phyloP scores from a whole-genome alignment of 371 early-diverging fungal species.

The Lichtheimia corymbifera region DNA sequence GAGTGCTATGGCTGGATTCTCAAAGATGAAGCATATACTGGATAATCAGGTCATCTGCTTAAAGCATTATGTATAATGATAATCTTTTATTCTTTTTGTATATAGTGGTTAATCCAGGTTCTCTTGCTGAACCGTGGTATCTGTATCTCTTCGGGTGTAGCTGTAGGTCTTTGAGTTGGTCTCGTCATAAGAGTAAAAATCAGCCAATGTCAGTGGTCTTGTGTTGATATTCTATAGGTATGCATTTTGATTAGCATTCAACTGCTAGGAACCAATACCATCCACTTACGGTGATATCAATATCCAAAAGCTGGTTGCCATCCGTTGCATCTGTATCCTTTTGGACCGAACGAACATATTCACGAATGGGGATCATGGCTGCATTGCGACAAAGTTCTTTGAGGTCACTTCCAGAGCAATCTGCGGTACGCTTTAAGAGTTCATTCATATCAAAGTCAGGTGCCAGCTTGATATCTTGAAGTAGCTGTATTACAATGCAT shows the following conservation, averaged over 20 bases:
- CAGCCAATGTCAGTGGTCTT: slow-evolving; percentile 59
- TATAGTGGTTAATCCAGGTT: slow-evolving; percentile 15
- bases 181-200: slow-evolving; percentile 59
- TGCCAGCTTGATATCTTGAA: slow-evolving; percentile 69
- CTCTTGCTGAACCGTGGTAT: slow-evolving; percentile 16
- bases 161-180: slow-evolving; percentile 38
- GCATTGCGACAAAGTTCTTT: slow-evolving; percentile 97
- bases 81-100: not conserved
- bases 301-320: slow-evolving; percentile 34
- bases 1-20: no score
- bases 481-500: slow-evolving; percentile 50
- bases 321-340: slow-evolving; percentile 24
- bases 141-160: slow-evolving; percentile 7
- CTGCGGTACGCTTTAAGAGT: slow-evolving; percentile 80
- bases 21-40: no score
- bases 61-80: not conserved
- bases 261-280: no score
- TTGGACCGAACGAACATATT: slow-evolving; percentile 71
- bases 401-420: slow-evolving; percentile 92
- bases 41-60: not conserved
- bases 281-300: slow-evolving; percentile 32
- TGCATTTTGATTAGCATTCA: slow-evolving; percentile 4
- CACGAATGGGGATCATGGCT: slow-evolving; percentile 93
- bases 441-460: slow-evolving; percentile 70
- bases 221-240: slow-evolving; percentile 47